Evolutionary conservation across 1,284 basidiomycete species (phyloP), one percentile per base, ranked within the genome.

Genomic region (Microbotryum lychnidis-dioicae): DNA sequence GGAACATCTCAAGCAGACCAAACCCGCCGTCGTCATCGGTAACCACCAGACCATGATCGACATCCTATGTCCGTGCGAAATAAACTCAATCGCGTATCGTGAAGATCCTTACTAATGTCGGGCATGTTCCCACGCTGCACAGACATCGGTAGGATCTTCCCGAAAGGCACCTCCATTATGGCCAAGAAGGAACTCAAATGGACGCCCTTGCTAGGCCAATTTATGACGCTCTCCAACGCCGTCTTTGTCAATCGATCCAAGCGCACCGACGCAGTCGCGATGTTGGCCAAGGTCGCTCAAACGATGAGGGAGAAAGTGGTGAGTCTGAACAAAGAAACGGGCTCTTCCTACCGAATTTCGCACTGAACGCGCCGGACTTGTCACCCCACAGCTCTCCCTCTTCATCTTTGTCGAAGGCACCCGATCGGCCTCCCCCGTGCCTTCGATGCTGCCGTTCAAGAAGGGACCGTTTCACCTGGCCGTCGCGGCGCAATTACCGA

Each of bases 381-480:
- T n/a, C 23, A 37, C 47, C 10, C 42, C 44, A 42, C 76, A 83
- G 72, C 80, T 88, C 33, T 91, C 89, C 8, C 77, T 96, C 54
- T 92, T 88, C 86, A 84, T 96, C 73, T 96, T 90, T 77, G 89
- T 91, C 2, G 92, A 96, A 76, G 91, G 92, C 44, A 97, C 92
- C 3, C 83, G 96, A 27, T 84, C 87, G 27, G 81, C 82, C 60
- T 80, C 81, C n/a, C 79, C 84, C 66, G 78, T 80, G 50, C 81
- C 85, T 9, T 80, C 82, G 42, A 76, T 97, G 72, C 80, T 91
- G 3, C 87, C 91, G 0, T 88, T 99, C 79, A 99, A 99, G 79
- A 99, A 97, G 77, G 96, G 96, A 47, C 93, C 92, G 1, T 98
- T 98, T 81, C 91, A 98, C 73, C 82, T 97, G 45, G 94, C 96